These are phyloP conservation scores for Saccharomyces eubayanus DNA, from an alignment of 805 yeast genomes.

Conservation along the genomic window DNA sequence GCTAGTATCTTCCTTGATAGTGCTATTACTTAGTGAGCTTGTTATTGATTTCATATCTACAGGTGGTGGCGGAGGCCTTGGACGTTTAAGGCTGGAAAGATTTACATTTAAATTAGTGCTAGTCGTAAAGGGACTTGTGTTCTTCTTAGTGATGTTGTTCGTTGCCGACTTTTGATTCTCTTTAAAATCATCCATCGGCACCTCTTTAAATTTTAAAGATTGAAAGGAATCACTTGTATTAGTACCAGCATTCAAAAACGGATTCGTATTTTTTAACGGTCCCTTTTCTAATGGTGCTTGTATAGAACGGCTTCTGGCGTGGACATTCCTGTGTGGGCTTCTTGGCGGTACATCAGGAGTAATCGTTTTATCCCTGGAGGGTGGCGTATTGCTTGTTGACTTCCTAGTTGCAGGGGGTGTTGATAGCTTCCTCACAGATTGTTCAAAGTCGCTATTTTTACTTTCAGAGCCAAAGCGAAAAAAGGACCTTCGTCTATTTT, in stretches of 20 bases:
- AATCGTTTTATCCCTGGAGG: not conserved
- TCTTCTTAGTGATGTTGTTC: not conserved
- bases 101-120: not conserved
- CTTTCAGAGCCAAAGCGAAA: conserved; percentile 13
- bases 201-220: not conserved
- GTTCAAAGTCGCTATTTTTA: conserved; percentile 9
- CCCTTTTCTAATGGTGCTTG: conserved; percentile 5
- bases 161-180: not conserved
- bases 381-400: not conserved
- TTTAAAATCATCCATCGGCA: not conserved
- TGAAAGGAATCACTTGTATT: not conserved
- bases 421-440: conserved; percentile 2
- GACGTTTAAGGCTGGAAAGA: not conserved
- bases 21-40: not conserved
- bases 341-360: not conserved
- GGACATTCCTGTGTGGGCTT: not conserved
- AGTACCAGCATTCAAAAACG: not conserved
- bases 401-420: not conserved
- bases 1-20: not conserved
- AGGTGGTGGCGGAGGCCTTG: conserved; percentile 20
- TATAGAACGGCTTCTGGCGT: not conserved
- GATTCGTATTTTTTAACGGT: conserved; percentile 5
- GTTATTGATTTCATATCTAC: conserved; percentile 13
- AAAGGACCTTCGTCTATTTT: conserved; percentile 14
- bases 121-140: not conserved